Conservation (phyloP, 169 alveolate genomes). For the Cryptosporidium bovis region DNA sequence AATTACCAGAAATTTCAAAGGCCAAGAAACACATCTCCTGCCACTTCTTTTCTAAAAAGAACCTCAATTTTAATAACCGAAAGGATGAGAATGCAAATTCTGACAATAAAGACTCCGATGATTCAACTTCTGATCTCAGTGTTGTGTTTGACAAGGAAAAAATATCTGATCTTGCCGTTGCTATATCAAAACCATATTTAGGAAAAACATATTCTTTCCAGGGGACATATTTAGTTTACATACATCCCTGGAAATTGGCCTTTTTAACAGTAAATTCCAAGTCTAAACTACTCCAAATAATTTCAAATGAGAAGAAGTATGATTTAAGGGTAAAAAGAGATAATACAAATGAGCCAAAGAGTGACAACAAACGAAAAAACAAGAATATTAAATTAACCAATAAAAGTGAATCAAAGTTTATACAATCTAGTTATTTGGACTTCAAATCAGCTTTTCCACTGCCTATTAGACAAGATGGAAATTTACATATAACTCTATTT, state of each 20-base stretch:
- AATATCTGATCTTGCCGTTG: conserved; percentile 11
- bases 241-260: conserved; percentile 39
- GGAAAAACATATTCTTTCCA: conserved; percentile 21
- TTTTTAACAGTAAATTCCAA: conserved; percentile 8
- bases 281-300: conserved; percentile 1
- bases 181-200: conserved; percentile 29
- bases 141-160: background rate
- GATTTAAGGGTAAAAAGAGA: conserved; percentile 1
- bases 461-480: conserved; percentile 47
- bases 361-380: background rate
- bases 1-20: background rate
- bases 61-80: background rate
- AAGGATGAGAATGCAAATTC: background rate
- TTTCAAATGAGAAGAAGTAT: background rate
- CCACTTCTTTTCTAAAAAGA: background rate
- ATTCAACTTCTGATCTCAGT: no score
- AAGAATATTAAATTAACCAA: background rate
- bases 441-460: background rate
- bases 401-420: background rate
- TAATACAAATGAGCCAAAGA: background rate
- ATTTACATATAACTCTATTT: conserved; percentile 43
- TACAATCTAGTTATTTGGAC: background rate
- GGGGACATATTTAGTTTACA: conserved; percentile 16
- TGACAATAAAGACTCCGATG: no score
- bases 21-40: conserved; percentile 10